phyloP scores from a whole-genome alignment of 2,329 filamentous ascomycete species.

The Fusarium succisae region DNA sequence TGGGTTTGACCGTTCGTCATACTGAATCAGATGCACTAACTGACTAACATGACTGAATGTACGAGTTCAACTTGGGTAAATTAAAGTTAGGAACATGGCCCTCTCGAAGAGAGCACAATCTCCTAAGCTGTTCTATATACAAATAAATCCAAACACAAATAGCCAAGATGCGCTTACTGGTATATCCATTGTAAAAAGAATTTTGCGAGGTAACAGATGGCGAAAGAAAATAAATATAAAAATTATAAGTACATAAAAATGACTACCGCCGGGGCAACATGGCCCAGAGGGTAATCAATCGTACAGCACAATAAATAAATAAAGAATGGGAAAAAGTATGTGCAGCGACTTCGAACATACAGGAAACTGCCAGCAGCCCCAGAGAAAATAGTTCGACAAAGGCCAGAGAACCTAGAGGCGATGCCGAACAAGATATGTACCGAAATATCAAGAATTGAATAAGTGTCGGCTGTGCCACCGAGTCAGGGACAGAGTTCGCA shows the following conservation, averaged over 20 bases:
- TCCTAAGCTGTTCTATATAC: conserved; percentile 32
- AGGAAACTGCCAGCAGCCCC: conserved; percentile 29
- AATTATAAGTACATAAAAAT: background rate
- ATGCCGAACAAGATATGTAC: background rate
- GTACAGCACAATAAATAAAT: background rate
- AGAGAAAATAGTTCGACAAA: background rate
- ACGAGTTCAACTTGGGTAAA: background rate
- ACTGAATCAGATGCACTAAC: background rate
- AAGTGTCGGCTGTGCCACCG: background rate
- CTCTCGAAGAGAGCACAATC: background rate
- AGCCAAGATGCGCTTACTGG: conserved; percentile 25
- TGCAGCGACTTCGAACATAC: background rate
- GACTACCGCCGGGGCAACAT: background rate
- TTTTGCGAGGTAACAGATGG: background rate
- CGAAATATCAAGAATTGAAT: background rate
- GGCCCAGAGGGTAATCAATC: background rate
- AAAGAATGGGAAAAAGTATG: background rate
- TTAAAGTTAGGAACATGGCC: background rate
- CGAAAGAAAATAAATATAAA: background rate
- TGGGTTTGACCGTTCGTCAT: background rate
- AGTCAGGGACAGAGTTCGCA: conserved; percentile 12
- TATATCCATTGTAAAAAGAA: conserved; percentile 34
- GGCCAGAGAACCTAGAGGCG: background rate
- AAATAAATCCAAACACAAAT: conserved; percentile 10
- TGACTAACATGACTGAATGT: background rate